phyloP scores from a whole-genome alignment of 495 filamentous ascomycete genomes.

The Neurospora discreta region DNA sequence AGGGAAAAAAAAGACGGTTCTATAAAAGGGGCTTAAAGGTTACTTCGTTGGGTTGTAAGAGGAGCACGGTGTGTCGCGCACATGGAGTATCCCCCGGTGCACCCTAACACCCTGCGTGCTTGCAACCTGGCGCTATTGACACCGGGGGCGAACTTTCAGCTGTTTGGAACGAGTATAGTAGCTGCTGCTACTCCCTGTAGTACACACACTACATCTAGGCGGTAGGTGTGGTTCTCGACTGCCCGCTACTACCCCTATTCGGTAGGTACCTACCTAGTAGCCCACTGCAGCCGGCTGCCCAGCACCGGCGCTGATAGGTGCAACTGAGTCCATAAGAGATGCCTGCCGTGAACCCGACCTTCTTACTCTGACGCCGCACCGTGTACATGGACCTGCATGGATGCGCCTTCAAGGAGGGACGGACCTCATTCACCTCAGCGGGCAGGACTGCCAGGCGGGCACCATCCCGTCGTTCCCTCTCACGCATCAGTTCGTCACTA shows the following conservation, averaged over 20 bases:
- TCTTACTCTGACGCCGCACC: neutral
- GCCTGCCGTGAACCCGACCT: neutral
- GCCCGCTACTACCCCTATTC: neutral
- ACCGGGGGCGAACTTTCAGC: neutral
- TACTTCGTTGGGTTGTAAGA: neutral
- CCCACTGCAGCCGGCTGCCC: neutral
- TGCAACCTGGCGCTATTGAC: neutral
- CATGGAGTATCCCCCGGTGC: neutral
- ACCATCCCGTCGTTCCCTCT: neutral
- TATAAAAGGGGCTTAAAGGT: neutral
- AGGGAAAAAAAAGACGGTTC: neutral
- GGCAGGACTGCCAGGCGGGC: neutral
- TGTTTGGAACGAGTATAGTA: neutral
- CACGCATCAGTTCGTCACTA: neutral
- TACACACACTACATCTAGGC: too few species aligned
- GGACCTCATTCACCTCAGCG: neutral
- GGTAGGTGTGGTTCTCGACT: neutral
- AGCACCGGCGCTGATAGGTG: neutral
- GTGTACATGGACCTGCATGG: neutral
- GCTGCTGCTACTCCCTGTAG: neutral
- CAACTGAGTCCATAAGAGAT: neutral
- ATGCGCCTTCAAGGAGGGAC: neutral
- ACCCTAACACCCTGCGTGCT: neutral
- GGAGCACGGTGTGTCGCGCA: neutral
- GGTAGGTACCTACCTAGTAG: neutral